phyloP scores from a whole-genome alignment of 1,284 basidiomycete species.

The Tilletia indica region DNA sequence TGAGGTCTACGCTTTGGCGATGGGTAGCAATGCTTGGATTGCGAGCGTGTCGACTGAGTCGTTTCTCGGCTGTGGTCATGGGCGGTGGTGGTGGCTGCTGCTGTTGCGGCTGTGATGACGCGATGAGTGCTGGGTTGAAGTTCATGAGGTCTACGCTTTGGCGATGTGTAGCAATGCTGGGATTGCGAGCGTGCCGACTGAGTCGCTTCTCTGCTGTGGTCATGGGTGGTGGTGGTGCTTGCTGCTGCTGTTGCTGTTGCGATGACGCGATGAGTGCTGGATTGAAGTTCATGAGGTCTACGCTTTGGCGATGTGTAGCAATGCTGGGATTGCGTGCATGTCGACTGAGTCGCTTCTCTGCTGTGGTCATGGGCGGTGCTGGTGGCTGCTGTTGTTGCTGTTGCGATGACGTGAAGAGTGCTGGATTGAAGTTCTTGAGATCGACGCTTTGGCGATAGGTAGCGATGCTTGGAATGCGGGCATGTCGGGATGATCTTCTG shows the following conservation, averaged over 20 bases:
- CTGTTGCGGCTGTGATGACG: conserved; percentile 20
- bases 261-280: conserved; percentile 1
- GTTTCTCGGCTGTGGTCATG: conserved; percentile 24
- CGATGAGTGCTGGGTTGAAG: too few relatives aligned
- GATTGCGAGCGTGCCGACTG: conserved; percentile 34
- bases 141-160: conserved; percentile 53
- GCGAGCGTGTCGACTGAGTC: conserved; percentile 32
- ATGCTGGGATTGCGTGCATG: neutral
- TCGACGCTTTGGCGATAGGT: conserved; percentile 19
- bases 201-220: conserved; percentile 22
- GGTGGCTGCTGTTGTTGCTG: conserved; percentile 9
- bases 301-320: conserved; percentile 18
- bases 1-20: conserved; percentile 51
- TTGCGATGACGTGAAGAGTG: neutral
- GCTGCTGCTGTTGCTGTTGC: conserved; percentile 9
- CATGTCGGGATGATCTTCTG: conserved; percentile 6
- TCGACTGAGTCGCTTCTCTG: conserved; percentile 18
- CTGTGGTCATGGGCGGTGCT: conserved; percentile 7
- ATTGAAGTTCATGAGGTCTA: conserved; percentile 28
- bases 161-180: conserved; percentile 40
- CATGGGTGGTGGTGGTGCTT: too few relatives aligned
- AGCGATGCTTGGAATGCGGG: neutral
- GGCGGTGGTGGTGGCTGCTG: conserved; percentile 25
- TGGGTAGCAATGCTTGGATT: conserved; percentile 40
- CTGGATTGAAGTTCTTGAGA: conserved; percentile 28